Conservation (phyloP, 2,329 filamentous ascomycete genomes). For the Pestalotiopsis sp. region DNA sequence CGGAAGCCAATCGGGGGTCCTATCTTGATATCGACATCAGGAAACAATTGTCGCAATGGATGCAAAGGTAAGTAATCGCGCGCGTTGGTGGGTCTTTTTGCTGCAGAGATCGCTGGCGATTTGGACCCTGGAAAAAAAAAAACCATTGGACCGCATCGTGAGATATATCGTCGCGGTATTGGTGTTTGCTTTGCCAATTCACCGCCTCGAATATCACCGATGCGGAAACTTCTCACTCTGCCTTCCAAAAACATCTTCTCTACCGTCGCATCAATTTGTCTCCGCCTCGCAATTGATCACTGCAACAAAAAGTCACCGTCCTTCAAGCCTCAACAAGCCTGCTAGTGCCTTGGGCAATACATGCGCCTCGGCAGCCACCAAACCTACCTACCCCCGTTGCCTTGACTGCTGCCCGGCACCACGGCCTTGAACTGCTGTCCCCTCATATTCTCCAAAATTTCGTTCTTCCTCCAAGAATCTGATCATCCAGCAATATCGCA, state of each 20-base stretch:
- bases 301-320: neutral
- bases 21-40: neutral
- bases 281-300: neutral
- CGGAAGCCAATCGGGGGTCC: neutral
- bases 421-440: neutral
- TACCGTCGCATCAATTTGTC: neutral
- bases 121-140: neutral
- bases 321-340: neutral
- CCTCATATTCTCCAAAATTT: neutral
- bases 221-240: neutral
- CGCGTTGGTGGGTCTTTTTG: neutral
- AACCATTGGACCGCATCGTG: neutral
- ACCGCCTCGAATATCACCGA: neutral
- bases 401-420: neutral
- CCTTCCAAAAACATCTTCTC: neutral
- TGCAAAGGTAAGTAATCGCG: slow-evolving; percentile 5
- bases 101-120: neutral
- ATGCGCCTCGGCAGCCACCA: neutral
- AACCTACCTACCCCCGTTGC: neutral
- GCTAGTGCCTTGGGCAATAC: neutral
- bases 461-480: neutral
- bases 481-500: neutral
- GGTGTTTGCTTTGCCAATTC: neutral
- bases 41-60: neutral
- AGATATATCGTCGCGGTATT: neutral